Evolutionary conservation across 805 yeast genomes (phyloP).

Genomic region (Grigorovia jiainica): DNA sequence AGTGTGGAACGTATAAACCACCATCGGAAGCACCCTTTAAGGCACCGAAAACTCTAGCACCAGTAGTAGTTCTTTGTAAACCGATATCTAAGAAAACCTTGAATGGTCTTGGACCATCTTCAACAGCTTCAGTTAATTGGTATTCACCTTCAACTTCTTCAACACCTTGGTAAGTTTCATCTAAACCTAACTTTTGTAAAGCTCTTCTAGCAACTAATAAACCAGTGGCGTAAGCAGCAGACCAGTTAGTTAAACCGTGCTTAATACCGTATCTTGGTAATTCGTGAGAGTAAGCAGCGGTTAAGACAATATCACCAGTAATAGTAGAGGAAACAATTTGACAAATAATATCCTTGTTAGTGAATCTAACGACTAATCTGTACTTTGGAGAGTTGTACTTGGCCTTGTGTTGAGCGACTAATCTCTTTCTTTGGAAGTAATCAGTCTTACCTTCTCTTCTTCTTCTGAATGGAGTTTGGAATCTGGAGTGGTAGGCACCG

Average conservation of each 20-base stretch:
- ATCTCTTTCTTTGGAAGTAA: conserved; percentile 99
- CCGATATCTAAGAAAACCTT: conserved; percentile 98
- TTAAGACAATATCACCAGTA: conserved; percentile 90
- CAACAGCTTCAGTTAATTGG: conserved; percentile 97
- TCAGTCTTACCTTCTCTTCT: conserved; percentile 99
- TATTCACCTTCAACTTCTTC: conserved; percentile 99
- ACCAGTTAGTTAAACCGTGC: conserved; percentile 99
- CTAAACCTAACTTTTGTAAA: conserved; percentile 93
- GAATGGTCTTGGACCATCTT: conserved; percentile 99
- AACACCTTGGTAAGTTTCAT: conserved; percentile 96
- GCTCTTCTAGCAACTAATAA: conserved; percentile 98
- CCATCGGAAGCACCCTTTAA: conserved; percentile 99
- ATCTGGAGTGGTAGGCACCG: conserved; percentile 96
- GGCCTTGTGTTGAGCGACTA: conserved; percentile 99
- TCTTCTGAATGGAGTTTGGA: conserved; percentile 99
- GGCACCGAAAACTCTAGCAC: conserved; percentile 99
- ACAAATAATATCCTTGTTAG: conserved; percentile 98
- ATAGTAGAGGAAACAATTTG: conserved; percentile 95
- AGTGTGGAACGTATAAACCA: conserved; percentile 98
- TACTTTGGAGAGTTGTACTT: conserved; percentile 99
- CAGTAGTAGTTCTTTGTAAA: conserved; percentile 99
- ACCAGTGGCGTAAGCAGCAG: conserved; percentile 99
- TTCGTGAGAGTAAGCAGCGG: conserved; percentile 99
- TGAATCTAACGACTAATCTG: conserved; percentile 99
- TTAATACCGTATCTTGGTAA: conserved; percentile 94